Percentiles rank a stretch among this genome's conserved stretches.
Evolutionary conservation across 805 yeast species (phyloP).

Genomic region (Zygosaccharomyces bailii): DNA sequence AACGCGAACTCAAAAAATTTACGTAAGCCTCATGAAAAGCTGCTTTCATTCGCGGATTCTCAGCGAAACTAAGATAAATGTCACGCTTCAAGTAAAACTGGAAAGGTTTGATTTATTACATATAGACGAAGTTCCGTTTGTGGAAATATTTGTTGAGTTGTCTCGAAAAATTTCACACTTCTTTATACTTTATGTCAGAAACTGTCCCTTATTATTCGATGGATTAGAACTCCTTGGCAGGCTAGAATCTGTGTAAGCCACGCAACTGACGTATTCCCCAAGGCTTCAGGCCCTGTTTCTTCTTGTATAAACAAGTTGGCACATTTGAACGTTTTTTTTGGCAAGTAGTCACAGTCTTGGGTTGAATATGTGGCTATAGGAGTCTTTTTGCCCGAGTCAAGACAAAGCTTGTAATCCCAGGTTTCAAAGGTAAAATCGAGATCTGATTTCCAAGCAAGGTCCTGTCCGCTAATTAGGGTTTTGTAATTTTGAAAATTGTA

Average conservation of each 20-base stretch:
- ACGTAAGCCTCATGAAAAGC: too few species aligned
- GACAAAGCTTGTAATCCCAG: slow-evolving; percentile 11
- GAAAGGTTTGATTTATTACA: too few species aligned
- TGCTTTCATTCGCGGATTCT: too few species aligned
- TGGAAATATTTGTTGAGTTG: too few species aligned
- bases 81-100: too few species aligned
- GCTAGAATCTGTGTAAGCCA: slow-evolving; percentile 16
- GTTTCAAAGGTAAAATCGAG: slow-evolving; percentile 2
- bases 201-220: slow-evolving; percentile 3
- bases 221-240: slow-evolving; percentile 17
- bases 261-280: slow-evolving; percentile 17
- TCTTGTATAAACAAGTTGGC: slow-evolving; percentile 18
- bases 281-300: slow-evolving; percentile 8
- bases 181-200: too few species aligned
- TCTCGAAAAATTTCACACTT: too few species aligned
- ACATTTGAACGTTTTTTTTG: not conserved
- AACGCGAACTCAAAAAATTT: too few species aligned
- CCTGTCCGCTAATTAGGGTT: slow-evolving; percentile 10
- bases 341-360: not conserved
- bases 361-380: slow-evolving; percentile 16
- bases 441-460: slow-evolving; percentile 17
- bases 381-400: not conserved
- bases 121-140: too few species aligned
- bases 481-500: slow-evolving; percentile 13
- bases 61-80: too few species aligned